Evolutionary conservation across 768 basidiomycete species (phyloP), one percentile per base, ranked within the genome.

Genomic region (Clathrus columnatus): DNA sequence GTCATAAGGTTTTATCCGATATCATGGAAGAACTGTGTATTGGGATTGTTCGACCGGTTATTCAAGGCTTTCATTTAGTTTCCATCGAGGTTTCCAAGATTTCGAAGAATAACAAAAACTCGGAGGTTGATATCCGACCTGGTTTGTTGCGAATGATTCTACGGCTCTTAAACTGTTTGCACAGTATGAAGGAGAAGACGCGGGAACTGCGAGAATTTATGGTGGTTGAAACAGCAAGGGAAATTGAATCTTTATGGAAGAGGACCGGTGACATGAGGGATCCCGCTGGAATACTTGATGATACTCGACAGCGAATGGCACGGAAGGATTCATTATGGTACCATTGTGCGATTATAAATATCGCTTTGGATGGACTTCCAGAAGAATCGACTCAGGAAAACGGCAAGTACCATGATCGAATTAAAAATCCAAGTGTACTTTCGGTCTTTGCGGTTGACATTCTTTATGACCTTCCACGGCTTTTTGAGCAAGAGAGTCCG

Each of bases 291-390:
- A 53, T 52, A 57, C 55, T 51, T 27, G 56, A 52, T 30, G 60
- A 60, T 44, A 70, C 76, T 51, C 64, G 75, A 55, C 64, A 61
- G 58, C 68, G 65, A 43, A 70, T 80, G 27, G 74, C 71, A 20
- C 68, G 66, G 44, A 79, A 79, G 58, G 80, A 81, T 58, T 60
- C 76, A 23, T 48, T 76, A 10, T 81, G 79, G 79, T 81, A 77
- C 65, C 66, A 80, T 27, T 80, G 78, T 61, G 69, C 68, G 36
- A 58, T 73, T 46, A 64, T 80, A 27, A 75, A 76, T 56, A 57
- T 68, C 52, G 57, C 54, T 20, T 28, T 55, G 26, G 54, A 55
- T 23, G 30, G 23, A 18, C 36, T 55, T 11, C 54, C 54, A 17
- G 20, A 44, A 21, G 7, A 29, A 18, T 32, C 18, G 27, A 18